phyloP scores from a whole-genome alignment of 495 filamentous ascomycete species.

The Podospora appendiculata region DNA sequence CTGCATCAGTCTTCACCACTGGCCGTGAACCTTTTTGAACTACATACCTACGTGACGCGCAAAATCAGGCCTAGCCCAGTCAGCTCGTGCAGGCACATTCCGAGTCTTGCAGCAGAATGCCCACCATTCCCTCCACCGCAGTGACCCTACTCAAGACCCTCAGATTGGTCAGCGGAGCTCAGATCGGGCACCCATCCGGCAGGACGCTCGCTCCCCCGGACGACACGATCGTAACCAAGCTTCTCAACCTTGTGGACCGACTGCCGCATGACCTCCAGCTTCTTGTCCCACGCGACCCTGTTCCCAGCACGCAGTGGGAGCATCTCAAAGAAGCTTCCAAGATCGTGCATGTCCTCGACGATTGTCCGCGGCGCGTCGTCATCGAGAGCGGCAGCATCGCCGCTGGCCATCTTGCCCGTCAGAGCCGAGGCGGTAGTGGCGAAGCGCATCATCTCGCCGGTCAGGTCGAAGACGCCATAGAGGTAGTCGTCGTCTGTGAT shows the following conservation, averaged over 20 bases:
- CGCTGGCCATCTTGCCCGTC: conserved; percentile 44
- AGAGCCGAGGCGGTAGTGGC: conserved; percentile 75
- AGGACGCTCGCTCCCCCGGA: conserved; percentile 81
- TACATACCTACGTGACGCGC: too few species aligned
- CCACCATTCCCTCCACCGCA: too few species aligned
- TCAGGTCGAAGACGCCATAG: conserved; percentile 85
- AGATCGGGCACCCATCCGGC: conserved; percentile 89
- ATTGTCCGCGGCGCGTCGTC: conserved; percentile 39
- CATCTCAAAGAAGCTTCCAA: conserved; percentile 67
- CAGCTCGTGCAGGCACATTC: too few species aligned
- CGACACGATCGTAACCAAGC: conserved; percentile 75
- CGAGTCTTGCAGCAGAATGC: too few species aligned
- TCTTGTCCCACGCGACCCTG: conserved; percentile 51
- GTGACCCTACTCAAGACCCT: conserved; percentile 6
- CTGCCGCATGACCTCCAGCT: conserved; percentile 75
- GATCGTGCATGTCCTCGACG: conserved; percentile 63
- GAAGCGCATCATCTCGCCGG: conserved; percentile 93
- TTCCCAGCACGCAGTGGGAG: conserved; percentile 46
- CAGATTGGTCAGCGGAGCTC: conserved; percentile 21
- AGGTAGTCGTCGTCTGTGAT: conserved; percentile 81
- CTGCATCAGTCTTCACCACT: too few species aligned
- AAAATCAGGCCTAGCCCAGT: too few species aligned
- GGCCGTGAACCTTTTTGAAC: too few species aligned
- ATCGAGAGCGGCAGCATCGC: conserved; percentile 5
- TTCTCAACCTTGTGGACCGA: conserved; percentile 93